Conservation (phyloP, 176 grass and related monocot species). For the Bonia amplexicaulis region DNA sequence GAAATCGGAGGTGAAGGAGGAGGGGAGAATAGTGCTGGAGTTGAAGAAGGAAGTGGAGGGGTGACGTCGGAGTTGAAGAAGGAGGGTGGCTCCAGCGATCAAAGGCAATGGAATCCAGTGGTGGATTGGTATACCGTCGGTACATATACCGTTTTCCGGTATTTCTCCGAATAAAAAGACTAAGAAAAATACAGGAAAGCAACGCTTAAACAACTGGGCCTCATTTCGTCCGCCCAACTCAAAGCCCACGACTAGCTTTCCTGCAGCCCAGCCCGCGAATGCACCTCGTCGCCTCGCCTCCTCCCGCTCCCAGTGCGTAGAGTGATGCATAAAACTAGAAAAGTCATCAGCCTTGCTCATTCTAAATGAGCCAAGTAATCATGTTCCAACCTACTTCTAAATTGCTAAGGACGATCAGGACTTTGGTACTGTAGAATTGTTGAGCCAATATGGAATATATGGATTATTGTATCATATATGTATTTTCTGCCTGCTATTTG, state of each 20-base stretch:
- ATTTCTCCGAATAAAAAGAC: background rate
- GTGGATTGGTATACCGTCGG: no score
- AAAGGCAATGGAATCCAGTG: fast-evolving
- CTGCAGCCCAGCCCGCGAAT: background rate
- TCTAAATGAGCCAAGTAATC: background rate
- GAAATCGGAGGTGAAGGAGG: no score
- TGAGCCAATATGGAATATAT: no score
- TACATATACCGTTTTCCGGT: no score
- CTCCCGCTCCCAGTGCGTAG: background rate
- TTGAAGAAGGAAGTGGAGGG: no score
- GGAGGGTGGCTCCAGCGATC: no score
- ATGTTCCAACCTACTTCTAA: background rate
- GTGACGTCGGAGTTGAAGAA: no score
- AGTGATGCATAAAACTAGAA: background rate
- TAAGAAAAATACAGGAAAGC: background rate
- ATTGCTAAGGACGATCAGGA: background rate
- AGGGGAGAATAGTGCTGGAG: no score
- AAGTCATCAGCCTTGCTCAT: background rate
- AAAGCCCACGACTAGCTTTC: background rate
- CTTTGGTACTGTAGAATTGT: conserved; percentile 9
- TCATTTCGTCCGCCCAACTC: background rate
- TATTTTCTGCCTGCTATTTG: no score
- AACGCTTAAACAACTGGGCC: background rate
- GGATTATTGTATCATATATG: no score
- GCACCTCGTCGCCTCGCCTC: background rate